Conservation (phyloP, 345 rosid genomes). For the Brassica juncea region DNA sequence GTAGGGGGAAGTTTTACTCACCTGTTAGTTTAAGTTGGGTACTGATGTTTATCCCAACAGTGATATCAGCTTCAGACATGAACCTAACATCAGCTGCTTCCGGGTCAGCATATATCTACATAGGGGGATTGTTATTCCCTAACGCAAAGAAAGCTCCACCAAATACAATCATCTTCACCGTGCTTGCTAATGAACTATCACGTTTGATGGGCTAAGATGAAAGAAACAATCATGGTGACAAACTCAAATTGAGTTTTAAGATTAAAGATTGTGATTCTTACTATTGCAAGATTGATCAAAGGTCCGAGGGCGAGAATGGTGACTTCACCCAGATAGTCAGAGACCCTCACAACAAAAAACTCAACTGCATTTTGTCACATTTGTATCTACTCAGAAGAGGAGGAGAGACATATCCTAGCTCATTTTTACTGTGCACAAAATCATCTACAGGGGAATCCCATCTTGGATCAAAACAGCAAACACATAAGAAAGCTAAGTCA, state of each 20-base stretch:
- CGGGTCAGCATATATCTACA: slow-evolving; percentile 87
- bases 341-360: slow-evolving; percentile 74
- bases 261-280: slow-evolving; percentile 34
- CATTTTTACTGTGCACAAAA: slow-evolving; percentile 80
- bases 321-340: slow-evolving; percentile 81
- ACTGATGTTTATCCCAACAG: slow-evolving; percentile 82
- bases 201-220: slow-evolving; percentile 74
- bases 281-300: slow-evolving; percentile 82
- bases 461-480: slow-evolving; percentile 47
- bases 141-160: slow-evolving; percentile 95
- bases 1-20: slow-evolving; percentile 28
- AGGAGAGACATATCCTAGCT: too few species aligned
- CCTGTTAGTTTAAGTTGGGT: slow-evolving; percentile 87
- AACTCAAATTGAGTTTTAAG: background rate
- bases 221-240: slow-evolving; percentile 1
- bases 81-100: slow-evolving; percentile 95
- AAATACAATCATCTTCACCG: slow-evolving; percentile 76
- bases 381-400: too few species aligned
- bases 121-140: slow-evolving; percentile 87
- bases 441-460: slow-evolving; percentile 76
- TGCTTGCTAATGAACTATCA: slow-evolving; percentile 84
- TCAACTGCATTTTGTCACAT: too few species aligned
- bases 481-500: background rate
- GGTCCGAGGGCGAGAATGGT: slow-evolving; percentile 75
- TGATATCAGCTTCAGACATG: slow-evolving; percentile 81